phyloP scores from a whole-genome alignment of 345 rosid genomes.

The Bruguiera parviflora region DNA sequence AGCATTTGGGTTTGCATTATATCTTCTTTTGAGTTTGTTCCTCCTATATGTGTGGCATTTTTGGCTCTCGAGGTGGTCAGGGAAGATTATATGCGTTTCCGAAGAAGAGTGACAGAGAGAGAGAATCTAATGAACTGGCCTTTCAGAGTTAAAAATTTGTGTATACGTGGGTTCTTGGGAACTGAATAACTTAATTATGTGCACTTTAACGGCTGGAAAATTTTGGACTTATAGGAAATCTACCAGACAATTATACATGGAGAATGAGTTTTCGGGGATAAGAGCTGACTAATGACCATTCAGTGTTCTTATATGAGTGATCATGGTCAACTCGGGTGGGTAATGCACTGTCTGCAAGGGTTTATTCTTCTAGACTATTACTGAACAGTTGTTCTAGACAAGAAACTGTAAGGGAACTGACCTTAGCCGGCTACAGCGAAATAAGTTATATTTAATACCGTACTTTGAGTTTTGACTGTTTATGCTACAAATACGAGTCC shows the following conservation, averaged over 20 bases:
- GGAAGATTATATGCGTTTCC: slow-evolving; percentile 21
- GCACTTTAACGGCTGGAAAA: slow-evolving; percentile 52
- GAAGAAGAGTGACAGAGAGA: not conserved
- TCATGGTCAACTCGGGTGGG: slow-evolving; percentile 34
- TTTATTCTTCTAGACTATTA: not conserved
- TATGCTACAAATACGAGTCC: too few relatives aligned
- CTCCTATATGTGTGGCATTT: slow-evolving; percentile 40
- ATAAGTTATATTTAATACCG: not conserved
- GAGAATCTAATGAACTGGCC: not conserved
- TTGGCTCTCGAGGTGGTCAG: slow-evolving; percentile 21
- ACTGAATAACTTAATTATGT: slow-evolving; percentile 47
- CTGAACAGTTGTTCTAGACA: not conserved
- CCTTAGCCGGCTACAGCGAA: slow-evolving; percentile 1
- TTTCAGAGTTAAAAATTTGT: slow-evolving; percentile 1
- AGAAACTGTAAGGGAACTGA: not conserved
- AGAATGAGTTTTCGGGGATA: slow-evolving; percentile 51
- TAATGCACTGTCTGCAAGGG: not conserved
- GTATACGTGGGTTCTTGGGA: slow-evolving; percentile 72
- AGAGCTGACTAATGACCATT: slow-evolving; percentile 20
- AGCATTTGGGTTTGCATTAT: slow-evolving; percentile 39
- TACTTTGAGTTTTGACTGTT: not conserved
- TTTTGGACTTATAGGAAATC: slow-evolving; percentile 59
- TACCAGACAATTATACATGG: slow-evolving; percentile 77
- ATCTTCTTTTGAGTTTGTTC: slow-evolving; percentile 21
- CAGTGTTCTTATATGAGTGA: slow-evolving; percentile 6